phyloP scores from a whole-genome alignment of 805 yeast species.

The Clavispora vitiphila region DNA sequence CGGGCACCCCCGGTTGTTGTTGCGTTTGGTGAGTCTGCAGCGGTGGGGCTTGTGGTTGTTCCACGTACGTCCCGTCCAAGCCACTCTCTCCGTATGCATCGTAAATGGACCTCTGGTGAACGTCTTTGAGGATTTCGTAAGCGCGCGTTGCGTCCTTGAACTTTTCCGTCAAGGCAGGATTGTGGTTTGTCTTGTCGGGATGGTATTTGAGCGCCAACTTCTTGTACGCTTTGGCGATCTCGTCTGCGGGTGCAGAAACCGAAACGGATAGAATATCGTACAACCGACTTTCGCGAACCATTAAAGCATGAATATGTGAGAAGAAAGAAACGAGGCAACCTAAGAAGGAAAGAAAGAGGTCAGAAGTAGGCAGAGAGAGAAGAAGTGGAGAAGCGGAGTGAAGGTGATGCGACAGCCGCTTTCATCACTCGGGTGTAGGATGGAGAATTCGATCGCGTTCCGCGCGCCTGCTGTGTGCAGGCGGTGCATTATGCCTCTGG shows the following conservation, averaged over 20 bases:
- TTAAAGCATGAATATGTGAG: conserved; percentile 1
- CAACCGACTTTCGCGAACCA: conserved; percentile 22
- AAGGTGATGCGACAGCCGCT: background rate
- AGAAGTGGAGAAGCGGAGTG: background rate
- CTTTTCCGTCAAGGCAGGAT: conserved; percentile 44
- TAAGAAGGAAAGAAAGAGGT: background rate
- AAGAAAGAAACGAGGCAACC: background rate
- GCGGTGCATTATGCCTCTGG: background rate
- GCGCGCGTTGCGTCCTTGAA: conserved; percentile 65
- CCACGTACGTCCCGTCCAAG: conserved; percentile 24
- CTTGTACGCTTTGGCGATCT: conserved; percentile 38
- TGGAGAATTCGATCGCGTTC: conserved; percentile 13
- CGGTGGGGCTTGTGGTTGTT: conserved; percentile 1
- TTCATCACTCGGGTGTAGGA: background rate
- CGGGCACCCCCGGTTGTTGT: too few species aligned
- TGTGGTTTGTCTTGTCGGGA: conserved; percentile 58
- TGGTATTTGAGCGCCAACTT: conserved; percentile 48
- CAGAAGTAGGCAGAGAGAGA: background rate
- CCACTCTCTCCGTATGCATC: conserved; percentile 50
- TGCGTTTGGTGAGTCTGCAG: too few species aligned
- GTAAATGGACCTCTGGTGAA: conserved; percentile 41
- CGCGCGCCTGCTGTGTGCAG: conserved; percentile 1
- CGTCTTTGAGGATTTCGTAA: conserved; percentile 56
- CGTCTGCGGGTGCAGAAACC: conserved; percentile 30
- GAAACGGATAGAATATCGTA: conserved; percentile 34